These are phyloP conservation scores for Teunomyces atbi DNA, from an alignment of 805 yeast species.

Conservation along the genomic window DNA sequence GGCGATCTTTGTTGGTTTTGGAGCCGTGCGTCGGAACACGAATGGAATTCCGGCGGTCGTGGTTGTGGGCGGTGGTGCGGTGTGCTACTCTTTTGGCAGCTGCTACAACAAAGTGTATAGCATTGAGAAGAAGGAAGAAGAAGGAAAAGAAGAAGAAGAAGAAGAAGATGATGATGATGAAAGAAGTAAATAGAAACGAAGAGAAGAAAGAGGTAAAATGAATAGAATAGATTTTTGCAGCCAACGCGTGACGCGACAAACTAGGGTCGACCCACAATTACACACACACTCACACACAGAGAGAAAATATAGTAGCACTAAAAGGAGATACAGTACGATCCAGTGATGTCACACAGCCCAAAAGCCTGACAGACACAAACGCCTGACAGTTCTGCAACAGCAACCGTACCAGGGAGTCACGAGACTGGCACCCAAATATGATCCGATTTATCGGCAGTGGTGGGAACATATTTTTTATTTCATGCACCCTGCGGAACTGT, in stretches of 20 bases:
- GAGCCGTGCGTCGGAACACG: constrained; percentile 21
- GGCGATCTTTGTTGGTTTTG: constrained; percentile 56
- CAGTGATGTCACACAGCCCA: no score
- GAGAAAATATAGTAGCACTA: neutral
- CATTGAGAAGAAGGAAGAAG: neutral
- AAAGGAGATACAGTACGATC: neutral
- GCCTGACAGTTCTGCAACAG: no score
- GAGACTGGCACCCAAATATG: neutral
- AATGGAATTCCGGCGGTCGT: constrained; percentile 6
- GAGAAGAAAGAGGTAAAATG: no score
- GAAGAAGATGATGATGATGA: neutral
- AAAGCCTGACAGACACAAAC: no score
- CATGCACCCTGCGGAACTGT: neutral
- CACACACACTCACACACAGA: neutral
- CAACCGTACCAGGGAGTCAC: neutral
- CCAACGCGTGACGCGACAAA: neutral
- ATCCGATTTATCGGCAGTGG: neutral
- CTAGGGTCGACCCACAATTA: neutral
- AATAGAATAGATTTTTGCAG: neutral
- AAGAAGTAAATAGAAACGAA: neutral
- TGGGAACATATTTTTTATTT: neutral
- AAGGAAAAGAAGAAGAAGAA: neutral
- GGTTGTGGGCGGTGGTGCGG: constrained; percentile 70
- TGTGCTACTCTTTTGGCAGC: constrained; percentile 77
- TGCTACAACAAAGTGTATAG: constrained; percentile 27